Base-by-base conservation (phyloP, 495 filamentous ascomycete species). In the Oleoguttula mirabilis region DNA sequence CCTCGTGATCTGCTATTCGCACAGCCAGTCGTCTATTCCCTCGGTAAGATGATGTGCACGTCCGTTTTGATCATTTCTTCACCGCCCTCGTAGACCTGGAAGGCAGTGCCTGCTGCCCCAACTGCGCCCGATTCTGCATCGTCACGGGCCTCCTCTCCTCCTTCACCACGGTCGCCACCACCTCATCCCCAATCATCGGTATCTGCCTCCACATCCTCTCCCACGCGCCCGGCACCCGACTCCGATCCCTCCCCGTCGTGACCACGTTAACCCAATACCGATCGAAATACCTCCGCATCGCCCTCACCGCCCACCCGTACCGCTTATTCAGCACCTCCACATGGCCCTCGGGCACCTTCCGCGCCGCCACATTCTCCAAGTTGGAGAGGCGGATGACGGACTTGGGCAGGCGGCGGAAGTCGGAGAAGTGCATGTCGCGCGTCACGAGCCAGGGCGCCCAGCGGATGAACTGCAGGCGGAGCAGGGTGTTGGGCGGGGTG, bases 381-480 rank as follows among this genome's bases (percentile, higher is more conserved):
- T 77, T 79, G 21, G 68, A 69, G 38, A 75, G 60, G 14, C 74
- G 69, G 10, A 72, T 52, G 12, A 65, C 48, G 23, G 54, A 40
- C 32, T 51, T 59, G 4, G 49, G 52, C 36, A 51, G 21, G 4
- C 43, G 37, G 11, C n/a, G 68, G 59, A 84, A 57, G 19, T 81
- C 76, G 4, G 57, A 51, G 0, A 77, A 36, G 21, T 50, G 61
- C 45, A 76, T 58, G 10, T 55, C 59, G 42, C 55, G 67, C 16
- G 67, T 55, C 32, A 66, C 63, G 12, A 73, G 71, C 55, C 76
- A 76, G 44, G 38, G 41, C 34, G 73, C 66, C 33, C 80, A 64
- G 19, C 75, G 77, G 66, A 87, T 77, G 11, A 79, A 88, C 14
- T 72, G 79, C 30, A 92, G 61, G 21, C 80, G 76, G 1, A 94